A percentile compares a stretch with the other conserved stretches of the same genome.
Conservation (phyloP, 495 filamentous ascomycete species). For the Penicillium arizonense region DNA sequence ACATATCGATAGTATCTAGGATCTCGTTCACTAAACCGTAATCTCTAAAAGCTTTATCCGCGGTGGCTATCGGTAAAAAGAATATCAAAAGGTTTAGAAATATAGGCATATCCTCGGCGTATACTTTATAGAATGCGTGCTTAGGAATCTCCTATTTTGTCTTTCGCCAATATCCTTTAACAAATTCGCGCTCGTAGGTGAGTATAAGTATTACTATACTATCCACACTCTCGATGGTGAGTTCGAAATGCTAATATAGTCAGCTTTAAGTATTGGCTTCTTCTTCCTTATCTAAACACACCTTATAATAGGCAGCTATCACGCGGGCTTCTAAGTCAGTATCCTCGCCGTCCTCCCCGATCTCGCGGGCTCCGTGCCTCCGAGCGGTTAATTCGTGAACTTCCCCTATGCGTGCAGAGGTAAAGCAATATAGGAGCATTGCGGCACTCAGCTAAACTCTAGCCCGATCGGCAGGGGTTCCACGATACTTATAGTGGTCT, state of each 20-base stretch:
- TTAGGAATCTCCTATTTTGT: conserved; percentile 8
- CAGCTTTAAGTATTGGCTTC: background rate
- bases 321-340: background rate
- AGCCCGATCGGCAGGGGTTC: background rate
- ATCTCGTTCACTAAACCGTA: conserved; percentile 8
- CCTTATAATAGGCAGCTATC: too few species aligned
- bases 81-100: conserved; percentile 15
- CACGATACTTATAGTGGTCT: conserved; percentile 6
- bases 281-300: too few species aligned
- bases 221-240: conserved; percentile 12
- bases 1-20: conserved; percentile 1
- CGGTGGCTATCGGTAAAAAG: conserved; percentile 9
- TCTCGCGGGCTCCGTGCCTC: background rate
- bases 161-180: conserved; percentile 10
- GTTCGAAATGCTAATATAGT: conserved; percentile 12
- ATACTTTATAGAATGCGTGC: conserved; percentile 13
- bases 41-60: conserved; percentile 10
- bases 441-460: conserved; percentile 8
- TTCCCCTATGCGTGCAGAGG: conserved; percentile 4
- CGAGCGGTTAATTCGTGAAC: conserved; percentile 9
- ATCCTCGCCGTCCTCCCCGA: background rate
- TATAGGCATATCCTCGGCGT: conserved; percentile 11
- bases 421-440: conserved; percentile 13
- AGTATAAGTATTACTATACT: conserved; percentile 9
- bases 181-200: conserved; percentile 8